Base-by-base conservation (phyloP, 345 rosid species). In the Eucalyptus rudis region DNA sequence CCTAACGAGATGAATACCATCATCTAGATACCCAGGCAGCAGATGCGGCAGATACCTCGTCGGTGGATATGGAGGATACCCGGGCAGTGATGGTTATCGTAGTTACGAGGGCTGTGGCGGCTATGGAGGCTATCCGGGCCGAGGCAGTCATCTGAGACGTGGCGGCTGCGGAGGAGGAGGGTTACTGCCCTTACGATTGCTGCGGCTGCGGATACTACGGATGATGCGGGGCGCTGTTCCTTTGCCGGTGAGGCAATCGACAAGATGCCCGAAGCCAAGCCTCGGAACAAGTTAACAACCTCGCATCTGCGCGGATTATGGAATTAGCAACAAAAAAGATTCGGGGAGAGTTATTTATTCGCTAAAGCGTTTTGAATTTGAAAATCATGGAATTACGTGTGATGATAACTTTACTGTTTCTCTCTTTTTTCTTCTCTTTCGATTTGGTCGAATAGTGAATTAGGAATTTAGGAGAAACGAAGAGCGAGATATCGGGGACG, bases 171-270 rank as follows among this genome's bases (percentile, higher is more conserved):
- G 79, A 25, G 66, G 89, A 40, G 88, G 68, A 62, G 68, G 1
- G 87, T 11, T 19, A 84, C 13, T 51, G 91, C 71, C n/a, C 11
- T 7, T 71, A 10, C 14, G 8, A 5, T 71, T 71, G 45, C 45
- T 36, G 29, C 2, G 27, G 29, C 31, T 86, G 20, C 47, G 90
- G 93, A 24, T 91, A 87, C 58, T 89, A 88, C 81, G 59, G 76
- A 27, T 10, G 83, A 29, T 80, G 89, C 49, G n/a, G 90, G 91
- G 68, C 88, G 92, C 91, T 90, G 90, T 68, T n/a, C 86, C 27
- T 84, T 87, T 13, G 62, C 87, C 7, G 88, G 90, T 2, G 89
- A 87, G 80, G 90, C 89, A 24, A 64, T 64, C 3, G 62, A 31
- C 49, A 81, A 50, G 25, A 51, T 56, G 29, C 58, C 88, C 36